Conservation (phyloP, 805 yeast genomes). For the Pichia occidentalis region DNA sequence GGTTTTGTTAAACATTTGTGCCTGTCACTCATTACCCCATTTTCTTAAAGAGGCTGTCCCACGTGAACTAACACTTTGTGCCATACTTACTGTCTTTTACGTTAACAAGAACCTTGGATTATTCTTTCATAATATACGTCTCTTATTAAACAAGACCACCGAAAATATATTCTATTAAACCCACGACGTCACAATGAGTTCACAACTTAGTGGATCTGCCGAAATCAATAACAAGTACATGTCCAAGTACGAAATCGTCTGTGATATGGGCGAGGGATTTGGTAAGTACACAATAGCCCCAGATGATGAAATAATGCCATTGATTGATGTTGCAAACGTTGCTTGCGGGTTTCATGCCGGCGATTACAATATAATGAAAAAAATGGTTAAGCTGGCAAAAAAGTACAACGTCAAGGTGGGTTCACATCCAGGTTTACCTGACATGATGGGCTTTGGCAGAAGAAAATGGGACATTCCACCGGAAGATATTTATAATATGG, state of each 20-base stretch:
- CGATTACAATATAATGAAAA: constrained; percentile 32
- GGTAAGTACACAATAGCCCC: constrained; percentile 35
- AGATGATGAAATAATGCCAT: constrained; percentile 35
- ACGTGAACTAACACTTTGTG: too few species aligned
- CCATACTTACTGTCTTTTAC: too few species aligned
- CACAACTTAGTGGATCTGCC: constrained; percentile 16
- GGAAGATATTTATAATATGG: constrained; percentile 32
- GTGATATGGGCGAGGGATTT: constrained; percentile 35
- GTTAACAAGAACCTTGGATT: too few species aligned
- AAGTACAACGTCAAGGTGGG: constrained; percentile 32
- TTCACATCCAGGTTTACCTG: constrained; percentile 37
- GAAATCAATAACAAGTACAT: constrained; percentile 20
- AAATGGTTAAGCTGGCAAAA: constrained; percentile 32
- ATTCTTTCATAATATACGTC: too few species aligned
- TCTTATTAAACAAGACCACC: too few species aligned
- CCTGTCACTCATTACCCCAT: too few species aligned
- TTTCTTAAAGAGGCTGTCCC: too few species aligned
- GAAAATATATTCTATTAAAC: too few species aligned
- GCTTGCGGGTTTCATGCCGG: constrained; percentile 40
- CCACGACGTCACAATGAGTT: too few species aligned
- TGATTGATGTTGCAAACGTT: constrained; percentile 34
- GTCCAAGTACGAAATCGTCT: constrained; percentile 27
- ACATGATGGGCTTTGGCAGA: constrained; percentile 36
- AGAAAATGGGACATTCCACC: constrained; percentile 31
- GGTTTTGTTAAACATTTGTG: too few species aligned